These are phyloP conservation scores for Leccinum ponderosum DNA, from an alignment of 1,284 basidiomycete genomes.

Conservation along the genomic window DNA sequence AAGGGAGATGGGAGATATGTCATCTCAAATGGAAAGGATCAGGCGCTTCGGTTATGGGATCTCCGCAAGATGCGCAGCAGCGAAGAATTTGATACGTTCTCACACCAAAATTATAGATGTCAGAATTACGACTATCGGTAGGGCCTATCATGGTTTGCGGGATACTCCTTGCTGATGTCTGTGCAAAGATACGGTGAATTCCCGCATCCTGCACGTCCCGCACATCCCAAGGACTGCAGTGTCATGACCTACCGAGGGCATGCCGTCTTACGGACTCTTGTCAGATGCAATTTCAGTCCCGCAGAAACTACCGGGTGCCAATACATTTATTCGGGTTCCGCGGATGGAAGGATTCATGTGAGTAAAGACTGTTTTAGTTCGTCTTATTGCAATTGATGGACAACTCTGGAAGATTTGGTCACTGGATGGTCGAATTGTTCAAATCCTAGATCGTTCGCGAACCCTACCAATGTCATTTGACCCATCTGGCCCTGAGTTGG, in stretches of 20 bases:
- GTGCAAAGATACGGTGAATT: conserved; percentile 62
- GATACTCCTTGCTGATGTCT: conserved; percentile 6
- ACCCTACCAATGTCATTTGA: conserved; percentile 72
- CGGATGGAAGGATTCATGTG: conserved; percentile 83
- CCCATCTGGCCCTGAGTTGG: conserved; percentile 58
- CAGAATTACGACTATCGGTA: conserved; percentile 81
- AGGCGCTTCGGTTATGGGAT: conserved; percentile 92
- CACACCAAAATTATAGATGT: conserved; percentile 58
- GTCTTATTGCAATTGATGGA: not conserved
- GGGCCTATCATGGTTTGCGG: conserved; percentile 14
- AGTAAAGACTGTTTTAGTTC: conserved; percentile 24
- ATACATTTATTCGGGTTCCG: conserved; percentile 93
- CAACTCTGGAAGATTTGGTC: conserved; percentile 79
- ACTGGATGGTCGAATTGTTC: conserved; percentile 82
- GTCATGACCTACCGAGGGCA: conserved; percentile 97
- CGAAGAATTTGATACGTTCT: conserved; percentile 64
- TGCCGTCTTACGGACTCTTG: conserved; percentile 88
- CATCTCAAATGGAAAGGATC: conserved; percentile 98
- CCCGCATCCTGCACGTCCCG: conserved; percentile 64
- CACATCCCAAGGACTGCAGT: conserved; percentile 86
- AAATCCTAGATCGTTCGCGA: conserved; percentile 81
- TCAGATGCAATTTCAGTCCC: conserved; percentile 95
- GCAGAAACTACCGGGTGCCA: conserved; percentile 87
- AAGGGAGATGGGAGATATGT: conserved; percentile 94
- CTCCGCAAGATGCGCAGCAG: conserved; percentile 88